Evolutionary conservation across 2,329 filamentous ascomycete species (phyloP), one percentile per base, ranked within the genome.

Genomic region (Aspergillus viridinutans): DNA sequence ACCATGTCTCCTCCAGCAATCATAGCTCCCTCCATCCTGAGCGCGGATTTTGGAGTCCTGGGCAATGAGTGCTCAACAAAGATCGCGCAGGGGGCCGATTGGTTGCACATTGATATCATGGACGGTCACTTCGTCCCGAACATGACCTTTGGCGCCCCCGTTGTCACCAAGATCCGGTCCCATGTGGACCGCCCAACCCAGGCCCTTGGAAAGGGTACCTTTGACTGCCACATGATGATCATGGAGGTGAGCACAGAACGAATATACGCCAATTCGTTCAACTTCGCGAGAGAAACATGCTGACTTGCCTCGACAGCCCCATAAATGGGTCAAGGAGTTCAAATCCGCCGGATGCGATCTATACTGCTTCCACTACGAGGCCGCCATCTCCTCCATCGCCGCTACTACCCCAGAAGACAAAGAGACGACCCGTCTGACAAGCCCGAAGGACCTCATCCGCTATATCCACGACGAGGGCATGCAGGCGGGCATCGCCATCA

Each of bases 221-320:
- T 99, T 74, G 94, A 99, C 77, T 99, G 94, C 83, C 94, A 99
- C 78, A 97, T 99, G 94, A 99, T 99, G 94, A 96, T 99, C 72
- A 87, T 91, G 69, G 93, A 99, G 88, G 90, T 93, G 81, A 66
- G 77, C 23, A 4, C 10, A n/a, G n/a, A n/a, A n/a, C n/a, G n/a
- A n/a, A 5, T 23, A 2, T 25, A 21, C 23, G 1, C 21, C 21
- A 17, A 17, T 1, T 5, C 23, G 3, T 3, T 9, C 9, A 8
- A 14, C 2, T 12, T 47, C 52, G 43, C n/a, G 12, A 28, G 20
- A 21, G n/a, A 45, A 26, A 42, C 29, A 50, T 28, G 40, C 17
- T 8, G 9, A 49, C 12, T 38, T 45, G 50, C n/a, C 8, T 49
- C n/a, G 40, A 64, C 65, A 94, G 92, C 94, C 94, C 65, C 95